A percentile compares a stretch with the other conserved stretches of the same genome.
phyloP scores from a whole-genome alignment of 1,284 basidiomycete genomes.

The Trichosporon coremiiforme region DNA sequence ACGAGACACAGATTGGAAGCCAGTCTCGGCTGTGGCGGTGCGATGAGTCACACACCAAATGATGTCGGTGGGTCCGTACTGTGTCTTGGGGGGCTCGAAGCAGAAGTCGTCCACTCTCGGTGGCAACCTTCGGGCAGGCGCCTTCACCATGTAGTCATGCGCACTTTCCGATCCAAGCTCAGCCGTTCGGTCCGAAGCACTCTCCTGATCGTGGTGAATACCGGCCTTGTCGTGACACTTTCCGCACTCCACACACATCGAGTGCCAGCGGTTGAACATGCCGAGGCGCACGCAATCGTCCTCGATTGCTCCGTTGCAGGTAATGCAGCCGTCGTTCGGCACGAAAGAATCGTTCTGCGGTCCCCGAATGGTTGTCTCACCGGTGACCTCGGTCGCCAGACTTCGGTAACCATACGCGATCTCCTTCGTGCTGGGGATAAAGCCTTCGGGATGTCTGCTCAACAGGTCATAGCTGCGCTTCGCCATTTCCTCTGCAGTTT shows the following conservation, averaged over 20 bases:
- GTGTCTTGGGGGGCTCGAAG: constrained; percentile 63
- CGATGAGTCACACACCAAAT: constrained; percentile 80
- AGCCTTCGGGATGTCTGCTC: constrained; percentile 49
- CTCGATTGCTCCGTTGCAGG: constrained; percentile 87
- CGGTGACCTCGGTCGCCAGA: constrained; percentile 76
- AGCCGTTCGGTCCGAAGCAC: constrained; percentile 26
- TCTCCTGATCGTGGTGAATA: constrained; percentile 37
- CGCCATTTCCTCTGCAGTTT: constrained; percentile 45
- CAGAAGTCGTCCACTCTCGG: constrained; percentile 76
- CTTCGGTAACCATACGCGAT: constrained; percentile 79
- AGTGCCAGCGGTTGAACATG: constrained; percentile 95
- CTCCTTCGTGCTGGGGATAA: constrained; percentile 71
- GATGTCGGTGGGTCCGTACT: constrained; percentile 38
- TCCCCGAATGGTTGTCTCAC: constrained; percentile 73
- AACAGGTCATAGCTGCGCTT: constrained; percentile 49
- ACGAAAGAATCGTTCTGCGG: constrained; percentile 50
- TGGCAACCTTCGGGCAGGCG: constrained; percentile 59
- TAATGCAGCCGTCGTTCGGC: constrained; percentile 79
- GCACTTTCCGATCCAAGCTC: constrained; percentile 49
- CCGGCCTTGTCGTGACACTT: constrained; percentile 78
- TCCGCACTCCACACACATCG: constrained; percentile 81
- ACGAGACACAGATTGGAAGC: constrained; percentile 88
- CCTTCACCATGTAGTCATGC: constrained; percentile 37
- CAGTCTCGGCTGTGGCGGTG: constrained; percentile 65
- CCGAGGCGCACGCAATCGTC: constrained; percentile 94